Evolutionary conservation across 2,329 filamentous ascomycete genomes (phyloP).

Genomic region (Lasiodiplodia hormozganensis): DNA sequence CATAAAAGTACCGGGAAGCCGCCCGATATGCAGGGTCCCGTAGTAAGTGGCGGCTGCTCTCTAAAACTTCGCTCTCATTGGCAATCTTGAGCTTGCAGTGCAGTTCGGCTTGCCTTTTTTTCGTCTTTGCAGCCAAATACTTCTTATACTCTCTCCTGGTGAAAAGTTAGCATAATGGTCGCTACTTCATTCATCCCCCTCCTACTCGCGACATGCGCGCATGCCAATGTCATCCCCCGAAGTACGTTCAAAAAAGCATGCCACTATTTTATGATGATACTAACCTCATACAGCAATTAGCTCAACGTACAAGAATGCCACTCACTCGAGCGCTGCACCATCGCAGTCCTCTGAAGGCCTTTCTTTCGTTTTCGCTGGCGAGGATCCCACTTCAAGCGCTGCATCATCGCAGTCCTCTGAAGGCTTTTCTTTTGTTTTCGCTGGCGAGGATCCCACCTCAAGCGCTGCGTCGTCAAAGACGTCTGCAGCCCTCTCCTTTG

Average conservation of each 20-base stretch:
- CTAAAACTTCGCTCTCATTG: background rate
- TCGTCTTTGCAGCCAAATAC: background rate
- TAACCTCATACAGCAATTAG: background rate
- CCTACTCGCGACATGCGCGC: background rate
- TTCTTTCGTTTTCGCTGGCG: background rate
- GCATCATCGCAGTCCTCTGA: background rate
- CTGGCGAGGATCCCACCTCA: background rate
- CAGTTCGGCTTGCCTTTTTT: background rate
- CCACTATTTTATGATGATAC: background rate
- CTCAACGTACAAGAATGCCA: background rate
- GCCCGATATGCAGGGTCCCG: background rate
- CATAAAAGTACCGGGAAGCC: constrained; percentile 11
- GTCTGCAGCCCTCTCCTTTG: background rate
- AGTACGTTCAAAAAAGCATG: background rate
- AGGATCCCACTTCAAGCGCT: background rate
- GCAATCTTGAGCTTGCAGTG: background rate
- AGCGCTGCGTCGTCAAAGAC: background rate
- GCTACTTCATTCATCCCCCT: background rate
- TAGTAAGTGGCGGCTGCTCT: background rate
- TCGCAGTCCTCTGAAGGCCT: background rate
- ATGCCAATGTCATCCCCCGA: background rate
- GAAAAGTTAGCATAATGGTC: background rate
- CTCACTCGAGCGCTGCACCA: background rate
- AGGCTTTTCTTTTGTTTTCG: background rate
- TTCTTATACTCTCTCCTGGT: background rate